Evolutionary conservation across 208 protist genomes (phyloP), one percentile per base, ranked within the genome.

Genomic region (Leishmania braziliensis): DNA sequence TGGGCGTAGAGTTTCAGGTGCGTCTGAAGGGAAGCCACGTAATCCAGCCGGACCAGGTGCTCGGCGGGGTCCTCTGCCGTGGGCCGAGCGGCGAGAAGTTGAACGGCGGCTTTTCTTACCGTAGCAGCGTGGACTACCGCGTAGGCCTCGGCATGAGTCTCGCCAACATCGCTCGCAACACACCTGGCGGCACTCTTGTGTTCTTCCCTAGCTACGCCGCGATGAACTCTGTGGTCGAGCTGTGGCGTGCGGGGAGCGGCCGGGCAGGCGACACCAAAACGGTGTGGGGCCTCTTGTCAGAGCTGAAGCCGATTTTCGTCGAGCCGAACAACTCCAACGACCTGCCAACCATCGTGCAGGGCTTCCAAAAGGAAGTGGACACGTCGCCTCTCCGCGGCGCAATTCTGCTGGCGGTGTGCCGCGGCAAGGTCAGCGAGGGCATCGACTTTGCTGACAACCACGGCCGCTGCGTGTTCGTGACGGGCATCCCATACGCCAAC

Each of bases 361-460:
- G 84, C 26, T 98, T 96, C 68, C 93, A 97, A 79, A 87, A 87
- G 46, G 89, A 91, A 66, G 94, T 95, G 50, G 91, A 95, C 70
- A 60, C 51, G 36, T 74, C 66, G 2, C 88, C 87, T 18, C 60
- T 79, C 9, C 81, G 86, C 26, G 98, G 98, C 1, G 98, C 98
- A 6, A 83, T 99, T 16, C 93, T 99, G 12, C 93, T 99, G 62
- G 98, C 98, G 5, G 98, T 99, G 2, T 99, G 97, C 76, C 91
- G 99, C n/a, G 99, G 98, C 48, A 99, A 99, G 82, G 90, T 99
- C 39, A 99, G 97, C 81, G 99, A 99, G 86, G 99, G 99, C 43
- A 83, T 99, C n/a, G 98, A 99, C 85, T 99, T 99, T 83, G 91
- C 97, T 26, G 98, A 99, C 83, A 58, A 92, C 36, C 94, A 99